phyloP scores from a whole-genome alignment of 306 rosid genomes.

The Canavalia gladiata region DNA sequence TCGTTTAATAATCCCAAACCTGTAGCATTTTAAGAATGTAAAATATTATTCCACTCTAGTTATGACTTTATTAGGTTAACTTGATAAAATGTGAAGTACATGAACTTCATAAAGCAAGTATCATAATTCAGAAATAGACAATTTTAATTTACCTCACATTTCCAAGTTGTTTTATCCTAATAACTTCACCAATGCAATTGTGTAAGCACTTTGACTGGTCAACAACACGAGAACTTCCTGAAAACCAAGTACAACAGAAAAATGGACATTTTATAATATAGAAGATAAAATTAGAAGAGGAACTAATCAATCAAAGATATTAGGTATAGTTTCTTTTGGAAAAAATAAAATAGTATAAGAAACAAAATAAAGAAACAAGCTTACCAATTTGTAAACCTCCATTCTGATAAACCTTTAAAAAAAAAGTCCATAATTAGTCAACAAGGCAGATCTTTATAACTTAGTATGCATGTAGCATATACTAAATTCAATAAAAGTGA shows the following conservation, averaged over 20 bases:
- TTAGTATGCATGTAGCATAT: constrained; percentile 24
- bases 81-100: background rate
- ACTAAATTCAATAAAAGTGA: constrained; percentile 31
- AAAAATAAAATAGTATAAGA: constrained; percentile 19
- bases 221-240: constrained; percentile 66
- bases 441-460: constrained; percentile 36
- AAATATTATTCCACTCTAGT: constrained; percentile 13
- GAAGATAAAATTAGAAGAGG: constrained; percentile 31
- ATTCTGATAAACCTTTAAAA: constrained; percentile 65
- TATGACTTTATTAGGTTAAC: constrained; percentile 9
- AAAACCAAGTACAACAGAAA: constrained; percentile 33
- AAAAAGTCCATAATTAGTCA: constrained; percentile 61
- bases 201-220: constrained; percentile 50
- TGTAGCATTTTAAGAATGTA: constrained; percentile 48
- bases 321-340: background rate
- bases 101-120: background rate
- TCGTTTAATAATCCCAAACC: constrained; percentile 80
- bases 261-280: background rate
- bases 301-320: background rate
- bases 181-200: constrained; percentile 83
- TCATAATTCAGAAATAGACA: constrained; percentile 20
- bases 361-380: constrained; percentile 47
- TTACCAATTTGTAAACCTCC: constrained; percentile 77
- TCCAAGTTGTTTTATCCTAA: constrained; percentile 64
- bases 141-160: constrained; percentile 62